Base-by-base conservation (phyloP, 2,329 filamentous ascomycete species). In the Curvularia spicifera region DNA sequence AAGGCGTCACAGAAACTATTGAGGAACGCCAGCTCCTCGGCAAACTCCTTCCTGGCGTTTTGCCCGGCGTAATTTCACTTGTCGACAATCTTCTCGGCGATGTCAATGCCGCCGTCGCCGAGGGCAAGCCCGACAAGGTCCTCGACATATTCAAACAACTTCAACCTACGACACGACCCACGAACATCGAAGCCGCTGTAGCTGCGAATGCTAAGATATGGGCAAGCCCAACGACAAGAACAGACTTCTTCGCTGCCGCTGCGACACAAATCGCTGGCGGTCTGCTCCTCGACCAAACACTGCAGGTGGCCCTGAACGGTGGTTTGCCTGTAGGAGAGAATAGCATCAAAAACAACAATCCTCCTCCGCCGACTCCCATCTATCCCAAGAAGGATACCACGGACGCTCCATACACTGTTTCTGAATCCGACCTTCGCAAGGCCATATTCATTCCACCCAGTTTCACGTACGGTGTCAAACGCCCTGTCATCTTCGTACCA, bases 401-500 rank as follows among this genome's bases (percentile, higher is more conserved):
- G 2, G 84, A 86, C 66, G 80, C 83, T 0, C 76, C 79, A 0
- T 86, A 85, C 69, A 78, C 77, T 0, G 56, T 85, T 3, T 65
- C 76, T 0, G 83, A 86, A 65, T 56, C 65, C 0, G 65, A 72
- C 9, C 77, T 87, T 15, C 80, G 83, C 26, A 69, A 77, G n/a
- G 84, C 80, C 2, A 84, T 87, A 51, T 79, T 80, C 66, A 84
- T 85, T 44, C 83, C 84, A 1, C 43, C 75, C 0, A 71, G 67
- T 13, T 86, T 85, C 73, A 61, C 67, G 1, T 64, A 63, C 18
- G 78, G 78, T 12, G 79, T 77, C 59, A 82, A 82, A 12, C 65
- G 74, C 13, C 83, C 83, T 0, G 77, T 85, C 18, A 76, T 86
- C 12, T 76, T 87, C 10, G 77, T 86, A 5, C 83, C 83, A 2